Base-by-base conservation (phyloP, 2,329 filamentous ascomycete species). In the Rhynchosporium agropyri region DNA sequence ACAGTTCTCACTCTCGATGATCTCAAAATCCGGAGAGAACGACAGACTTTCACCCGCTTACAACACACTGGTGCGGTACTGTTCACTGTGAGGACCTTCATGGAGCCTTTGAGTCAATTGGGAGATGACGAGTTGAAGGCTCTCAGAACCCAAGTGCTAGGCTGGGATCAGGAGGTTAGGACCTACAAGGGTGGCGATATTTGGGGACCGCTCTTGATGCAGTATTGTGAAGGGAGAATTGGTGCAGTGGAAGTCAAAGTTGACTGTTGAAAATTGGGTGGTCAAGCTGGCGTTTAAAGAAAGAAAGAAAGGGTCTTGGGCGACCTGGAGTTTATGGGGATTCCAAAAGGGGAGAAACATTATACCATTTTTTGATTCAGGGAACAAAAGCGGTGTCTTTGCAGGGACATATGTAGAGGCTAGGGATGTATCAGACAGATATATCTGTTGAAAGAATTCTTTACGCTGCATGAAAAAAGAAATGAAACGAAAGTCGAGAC, bases 41-140 rank as follows among this genome's bases (percentile, higher is more conserved):
- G 78, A 15, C 81, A 83, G 65, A 81, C 78, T 0, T 84, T 84
- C 65, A 77, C 76, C 4, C 73, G 78, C 0, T 68, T 84, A 7
- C 78, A 78, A 1, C 74, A 74, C 1, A 78, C 76, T 0, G 75
- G 74, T 0, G 77, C 80, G 0, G 76, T 84, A 1, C 73, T 83
- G 3, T 82, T 83, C 65, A 79, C 79, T 0, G 80, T 82, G 8
- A 78, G 79, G 64, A 83, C 81, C 0, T 77, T 76, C 8, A 71
- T 83, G 54, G 75, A 77, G 2, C 73, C 74, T 0, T 66, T 81
- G 5, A 72, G 75, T 3, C 75, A 79, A 55, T 69, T 81, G 4
- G 73, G 74, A 0, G 73, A 74, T 58, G 71, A 76, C 26, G 78
- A 80, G 65, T 65, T 79, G 42, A 69, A 73, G 36, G 78, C 77